Base-by-base conservation (phyloP, 1,284 basidiomycete species). In the Thelephora terrestris region DNA sequence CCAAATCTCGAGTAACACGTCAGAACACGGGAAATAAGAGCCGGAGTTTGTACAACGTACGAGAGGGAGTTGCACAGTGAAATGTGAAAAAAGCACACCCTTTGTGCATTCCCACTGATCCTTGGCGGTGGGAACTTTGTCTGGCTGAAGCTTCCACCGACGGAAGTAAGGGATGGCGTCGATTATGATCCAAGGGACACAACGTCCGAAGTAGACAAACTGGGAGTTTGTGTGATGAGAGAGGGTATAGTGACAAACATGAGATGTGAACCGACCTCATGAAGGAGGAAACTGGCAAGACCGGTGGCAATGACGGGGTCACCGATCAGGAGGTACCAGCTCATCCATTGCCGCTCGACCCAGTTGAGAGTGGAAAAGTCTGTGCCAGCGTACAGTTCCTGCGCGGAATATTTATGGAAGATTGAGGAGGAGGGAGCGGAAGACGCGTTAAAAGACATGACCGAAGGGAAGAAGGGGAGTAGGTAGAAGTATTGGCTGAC, bases 101-200 rank as follows among this genome's bases (percentile, higher is more conserved):
- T 93, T 95, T 34, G 92, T 96, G 72, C 93, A 97, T 55, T 91
- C 85, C 92, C 92, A 96, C 66, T 98, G 92, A 63, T 97, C 90
- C 50, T 73, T 69, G 0, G 77, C 57, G 1, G 91, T 83, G 3
- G 93, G 89, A 1, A 90, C 62, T 67, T 97, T 97, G 57, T 71
- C 74, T 12, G 87, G 81, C 64, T 99, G 95, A 4, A 99, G 73
- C 69, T 99, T 99, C 90, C 91, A 98, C 69, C 82, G 78, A 52
- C 80, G 80, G 72, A 98, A 97, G 70, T 90, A 95, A 0, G 93
- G 92, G 46, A 93, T 92, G 3, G 82, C 71, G 67, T 98, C 96
- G 65, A 98, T 86, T 66, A 97, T 87, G 60, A 98, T 86, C 91
- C 92, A 97, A 0, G 95, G 96, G 21, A 99, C 70, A 55, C 85